Percentiles rank a stretch among this genome's conserved stretches.
Evolutionary conservation across 208 protist species (phyloP).

Genomic region (Phytomonas sp.): DNA sequence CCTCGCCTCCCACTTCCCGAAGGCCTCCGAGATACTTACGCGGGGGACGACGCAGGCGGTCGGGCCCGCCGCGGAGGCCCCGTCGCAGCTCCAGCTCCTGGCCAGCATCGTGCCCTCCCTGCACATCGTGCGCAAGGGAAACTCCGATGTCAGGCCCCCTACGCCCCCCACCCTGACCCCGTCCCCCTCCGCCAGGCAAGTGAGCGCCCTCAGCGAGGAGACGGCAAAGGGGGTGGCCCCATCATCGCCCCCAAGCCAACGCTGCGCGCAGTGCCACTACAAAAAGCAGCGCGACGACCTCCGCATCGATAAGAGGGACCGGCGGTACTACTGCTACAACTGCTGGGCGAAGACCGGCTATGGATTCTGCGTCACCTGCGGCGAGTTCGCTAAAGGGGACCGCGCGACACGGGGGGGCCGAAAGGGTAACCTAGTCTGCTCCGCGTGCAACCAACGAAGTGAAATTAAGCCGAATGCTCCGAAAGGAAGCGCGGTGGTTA

Average conservation of each 20-base stretch:
- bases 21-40: constrained; percentile 14
- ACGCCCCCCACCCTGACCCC: constrained; percentile 2
- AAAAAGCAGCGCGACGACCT: constrained; percentile 56
- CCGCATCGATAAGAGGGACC: constrained; percentile 40
- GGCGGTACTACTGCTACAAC: constrained; percentile 58
- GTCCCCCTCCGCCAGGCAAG: not conserved
- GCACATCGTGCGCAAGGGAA: constrained; percentile 35
- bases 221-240: constrained; percentile 1
- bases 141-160: constrained; percentile 2
- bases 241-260: not conserved
- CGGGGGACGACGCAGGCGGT: constrained; percentile 1
- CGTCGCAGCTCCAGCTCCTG: constrained; percentile 31
- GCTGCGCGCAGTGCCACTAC: constrained; percentile 49
- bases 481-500: not conserved
- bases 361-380: constrained; percentile 54
- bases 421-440: constrained; percentile 43
- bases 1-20: constrained; percentile 9
- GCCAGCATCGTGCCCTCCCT: constrained; percentile 62
- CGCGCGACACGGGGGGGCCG: constrained; percentile 29
- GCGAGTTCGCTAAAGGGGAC: constrained; percentile 53
- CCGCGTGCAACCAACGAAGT: constrained; percentile 14
- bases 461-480: not conserved
- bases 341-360: constrained; percentile 67
- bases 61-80: not conserved
- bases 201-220: not conserved